phyloP scores from a whole-genome alignment of 106 monocot genomes.

The Posidonia australis region DNA sequence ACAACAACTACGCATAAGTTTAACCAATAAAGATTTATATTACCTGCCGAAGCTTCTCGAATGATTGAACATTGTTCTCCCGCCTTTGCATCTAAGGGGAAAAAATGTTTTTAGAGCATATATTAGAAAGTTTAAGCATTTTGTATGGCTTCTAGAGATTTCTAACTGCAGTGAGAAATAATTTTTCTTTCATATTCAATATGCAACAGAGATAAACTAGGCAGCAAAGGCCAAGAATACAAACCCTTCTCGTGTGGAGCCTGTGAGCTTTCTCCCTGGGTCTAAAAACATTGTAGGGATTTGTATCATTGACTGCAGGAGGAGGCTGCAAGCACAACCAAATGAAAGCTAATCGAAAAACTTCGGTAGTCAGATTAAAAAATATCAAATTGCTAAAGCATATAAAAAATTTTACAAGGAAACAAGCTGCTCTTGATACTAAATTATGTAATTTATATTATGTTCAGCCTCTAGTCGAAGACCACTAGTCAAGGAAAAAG shows the following conservation, averaged over 20 bases:
- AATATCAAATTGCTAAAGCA: no score
- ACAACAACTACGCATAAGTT: no score
- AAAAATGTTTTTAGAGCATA: background rate
- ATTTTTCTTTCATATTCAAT: background rate
- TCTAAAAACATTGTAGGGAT: constrained; percentile 98
- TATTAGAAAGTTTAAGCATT: background rate
- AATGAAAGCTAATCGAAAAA: background rate
- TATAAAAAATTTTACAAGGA: no score
- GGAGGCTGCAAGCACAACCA: constrained; percentile 54
- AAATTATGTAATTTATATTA: no score
- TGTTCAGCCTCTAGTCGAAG: no score
- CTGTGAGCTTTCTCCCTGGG: constrained; percentile 93
- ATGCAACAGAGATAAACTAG: background rate
- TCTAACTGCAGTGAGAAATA: background rate
- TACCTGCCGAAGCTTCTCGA: constrained; percentile 93
- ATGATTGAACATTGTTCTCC: constrained; percentile 94
- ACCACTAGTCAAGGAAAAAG: no score
- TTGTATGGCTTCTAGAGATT: background rate
- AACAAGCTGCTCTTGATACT: no score
- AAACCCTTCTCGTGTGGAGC: constrained; percentile 92
- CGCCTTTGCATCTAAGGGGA: constrained; percentile 83
- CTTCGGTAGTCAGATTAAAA: no score
- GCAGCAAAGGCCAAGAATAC: constrained; percentile 4
- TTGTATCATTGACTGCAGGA: constrained; percentile 94
- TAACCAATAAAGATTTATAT: background rate